Base-by-base conservation (phyloP, 768 basidiomycete genomes). In the Pleurotus platypus region DNA sequence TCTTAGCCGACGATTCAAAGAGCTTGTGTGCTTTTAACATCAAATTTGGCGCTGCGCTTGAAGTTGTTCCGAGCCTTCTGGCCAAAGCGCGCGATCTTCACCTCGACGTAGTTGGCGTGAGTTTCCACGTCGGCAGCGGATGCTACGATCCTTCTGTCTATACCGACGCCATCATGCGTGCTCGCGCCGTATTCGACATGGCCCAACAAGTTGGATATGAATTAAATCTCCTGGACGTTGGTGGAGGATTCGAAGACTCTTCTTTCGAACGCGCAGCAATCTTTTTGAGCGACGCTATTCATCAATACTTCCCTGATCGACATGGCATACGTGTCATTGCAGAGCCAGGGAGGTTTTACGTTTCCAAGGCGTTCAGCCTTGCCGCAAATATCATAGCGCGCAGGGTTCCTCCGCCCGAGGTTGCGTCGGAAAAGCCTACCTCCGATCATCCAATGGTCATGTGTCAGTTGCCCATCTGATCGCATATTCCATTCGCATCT, bases 91-190 rank as follows among this genome's bases (percentile, higher is more conserved):
- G 79, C 62, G 86, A 90, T 63, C 79, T 98, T 24, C 72, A 75
- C 30, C 79, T 99, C 54, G 81, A 94, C 66, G 94, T 99, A 55
- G 79, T 98, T 40, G 97, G 97, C 16, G 90, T 98, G 57, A 92
- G 90, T 72, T 98, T 99, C 82, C 97, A 98, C 70, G 97, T 98
- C 46, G 97, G 97, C 4, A 93, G 90, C 61, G 97, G 97, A 2
- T 96, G 94, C 72, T 97, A 93, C 69, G 95, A 98, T 71, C 86
- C 95, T 16, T 75, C 83, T 16, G 89, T 91, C 24, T 99, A 95
- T 67, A 84, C 83, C 39, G 95, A 97, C 70, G 97, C 97, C 24
- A 81, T 98, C 60, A 80, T 72, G 72, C 89, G 92, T 13, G 90
- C 95, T 2, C 84, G 86, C 11, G 71, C 78, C 5, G 93, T 88